A percentile compares a stretch with the other conserved stretches of the same genome.
Evolutionary conservation across 176 grass and related monocot genomes (phyloP).

Genomic region (Musa troglodytarum): DNA sequence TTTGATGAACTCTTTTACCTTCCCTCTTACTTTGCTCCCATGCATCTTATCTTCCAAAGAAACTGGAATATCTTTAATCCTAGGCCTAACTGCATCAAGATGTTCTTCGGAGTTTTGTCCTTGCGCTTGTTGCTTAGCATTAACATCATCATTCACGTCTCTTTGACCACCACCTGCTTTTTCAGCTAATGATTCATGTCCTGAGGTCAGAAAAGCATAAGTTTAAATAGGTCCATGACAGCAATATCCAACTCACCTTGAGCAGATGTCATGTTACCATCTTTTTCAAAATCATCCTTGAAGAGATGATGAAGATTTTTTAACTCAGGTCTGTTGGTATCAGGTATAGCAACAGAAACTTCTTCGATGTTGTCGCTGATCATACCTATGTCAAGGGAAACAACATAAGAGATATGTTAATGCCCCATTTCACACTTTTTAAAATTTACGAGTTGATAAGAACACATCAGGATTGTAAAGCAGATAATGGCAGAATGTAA

Average conservation of each 20-base stretch:
- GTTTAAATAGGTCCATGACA: conserved; percentile 9
- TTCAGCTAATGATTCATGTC: conserved; percentile 21
- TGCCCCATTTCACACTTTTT: neutral
- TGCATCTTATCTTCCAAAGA: conserved; percentile 53
- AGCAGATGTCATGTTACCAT: conserved; percentile 7
- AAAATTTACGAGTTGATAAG: neutral
- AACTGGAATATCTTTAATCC: conserved; percentile 21
- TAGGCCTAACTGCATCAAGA: conserved; percentile 11
- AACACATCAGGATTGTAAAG: neutral
- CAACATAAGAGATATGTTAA: neutral
- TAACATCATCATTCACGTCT: conserved; percentile 19
- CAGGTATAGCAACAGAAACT: conserved; percentile 9
- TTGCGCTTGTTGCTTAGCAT: neutral
- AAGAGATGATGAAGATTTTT: conserved; percentile 25
- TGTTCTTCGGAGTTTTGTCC: neutral
- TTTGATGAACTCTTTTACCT: conserved; percentile 77
- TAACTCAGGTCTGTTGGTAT: conserved; percentile 9
- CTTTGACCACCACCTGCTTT: conserved; percentile 29
- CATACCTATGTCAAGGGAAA: conserved; percentile 8
- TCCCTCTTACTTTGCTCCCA: conserved; percentile 56
- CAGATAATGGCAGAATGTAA: neutral
- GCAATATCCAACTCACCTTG: neutral
- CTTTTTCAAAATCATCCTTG: conserved; percentile 20
- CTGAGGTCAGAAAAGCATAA: conserved; percentile 13
- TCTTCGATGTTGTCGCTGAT: conserved; percentile 4